Conservation (phyloP, 768 basidiomycete species). For the Trametes punicea region DNA sequence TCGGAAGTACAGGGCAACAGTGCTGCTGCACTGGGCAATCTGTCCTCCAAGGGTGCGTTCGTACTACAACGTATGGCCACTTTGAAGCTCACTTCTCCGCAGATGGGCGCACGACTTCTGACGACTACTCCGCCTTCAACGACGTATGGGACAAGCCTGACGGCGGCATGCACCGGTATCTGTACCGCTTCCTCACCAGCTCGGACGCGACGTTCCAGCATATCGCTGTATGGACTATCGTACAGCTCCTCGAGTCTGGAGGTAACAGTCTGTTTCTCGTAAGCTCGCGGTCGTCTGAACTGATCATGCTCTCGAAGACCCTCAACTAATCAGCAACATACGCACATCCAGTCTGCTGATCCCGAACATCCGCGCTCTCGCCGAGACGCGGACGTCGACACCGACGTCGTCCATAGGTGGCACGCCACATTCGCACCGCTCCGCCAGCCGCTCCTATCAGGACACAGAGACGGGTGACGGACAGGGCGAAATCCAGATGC, state of each 20-base stretch:
- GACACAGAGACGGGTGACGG: slow-evolving; percentile 86
- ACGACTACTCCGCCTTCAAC: slow-evolving; percentile 96
- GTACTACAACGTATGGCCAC: not conserved
- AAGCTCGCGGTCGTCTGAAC: not conserved
- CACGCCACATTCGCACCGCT: slow-evolving; percentile 68
- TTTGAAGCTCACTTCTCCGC: not conserved
- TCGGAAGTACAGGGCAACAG: slow-evolving; percentile 99
- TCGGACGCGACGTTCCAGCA: slow-evolving; percentile 98
- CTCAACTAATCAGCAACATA: slow-evolving; percentile 86
- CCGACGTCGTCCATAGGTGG: slow-evolving; percentile 67
- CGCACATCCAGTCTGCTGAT: slow-evolving; percentile 77
- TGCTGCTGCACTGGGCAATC: slow-evolving; percentile 94
- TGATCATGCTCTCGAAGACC: slow-evolving; percentile 49
- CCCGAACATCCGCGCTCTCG: slow-evolving; percentile 82
- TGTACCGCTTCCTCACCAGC: slow-evolving; percentile 90
- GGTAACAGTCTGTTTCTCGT: slow-evolving; percentile 40
- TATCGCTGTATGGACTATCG: slow-evolving; percentile 99
- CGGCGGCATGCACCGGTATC: slow-evolving; percentile 93
- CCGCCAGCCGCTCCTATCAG: slow-evolving; percentile 68
- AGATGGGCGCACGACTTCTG: slow-evolving; percentile 74
- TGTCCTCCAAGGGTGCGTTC: slow-evolving; percentile 87
- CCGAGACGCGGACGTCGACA: slow-evolving; percentile 65
- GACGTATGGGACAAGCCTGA: slow-evolving; percentile 98
- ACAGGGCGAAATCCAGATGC: slow-evolving; percentile 84
- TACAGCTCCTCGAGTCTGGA: slow-evolving; percentile 95